Percentiles rank a stretch among this genome's conserved stretches.
Evolutionary conservation across 768 basidiomycete genomes (phyloP).

Genomic region (Leccinum aurantiacum): DNA sequence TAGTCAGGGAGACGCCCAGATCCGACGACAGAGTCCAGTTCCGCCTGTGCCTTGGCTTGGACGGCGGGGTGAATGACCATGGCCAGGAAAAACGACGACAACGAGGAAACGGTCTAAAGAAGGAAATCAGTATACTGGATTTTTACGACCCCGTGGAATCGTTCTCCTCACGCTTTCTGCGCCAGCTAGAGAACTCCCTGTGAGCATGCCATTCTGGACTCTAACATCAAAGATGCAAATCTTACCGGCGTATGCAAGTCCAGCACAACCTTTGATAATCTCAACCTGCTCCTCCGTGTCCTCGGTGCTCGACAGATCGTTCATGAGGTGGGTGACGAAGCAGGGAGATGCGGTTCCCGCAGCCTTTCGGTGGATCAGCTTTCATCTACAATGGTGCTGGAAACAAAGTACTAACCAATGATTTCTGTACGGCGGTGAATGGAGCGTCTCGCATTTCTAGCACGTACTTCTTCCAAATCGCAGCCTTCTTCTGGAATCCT

Average conservation of each 20-base stretch:
- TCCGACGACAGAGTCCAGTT: constrained; percentile 28
- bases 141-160: neutral
- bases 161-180: constrained; percentile 35
- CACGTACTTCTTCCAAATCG: constrained; percentile 48
- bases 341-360: constrained; percentile 32
- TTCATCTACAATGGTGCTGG: too few species aligned
- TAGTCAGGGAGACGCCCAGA: constrained; percentile 32
- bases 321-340: constrained; percentile 31
- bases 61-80: constrained; percentile 31
- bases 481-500: constrained; percentile 49
- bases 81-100: constrained; percentile 31
- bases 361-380: constrained; percentile 15
- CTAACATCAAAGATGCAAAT: neutral
- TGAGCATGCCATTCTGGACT: constrained; percentile 7
- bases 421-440: constrained; percentile 36
- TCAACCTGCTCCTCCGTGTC: constrained; percentile 29
- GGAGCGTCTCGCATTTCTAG: constrained; percentile 51
- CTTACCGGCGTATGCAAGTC: constrained; percentile 48
- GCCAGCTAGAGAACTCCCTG: constrained; percentile 31
- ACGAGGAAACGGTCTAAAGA: constrained; percentile 29
- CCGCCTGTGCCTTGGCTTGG: constrained; percentile 32
- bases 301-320: constrained; percentile 15
- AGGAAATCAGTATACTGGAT: constrained; percentile 3
- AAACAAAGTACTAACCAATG: constrained; percentile 34
- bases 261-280: constrained; percentile 42